Percentiles rank a stretch among this genome's conserved stretches.
Evolutionary conservation across 371 early-diverging fungal species (phyloP).

Genomic region (Nematocida sp.): DNA sequence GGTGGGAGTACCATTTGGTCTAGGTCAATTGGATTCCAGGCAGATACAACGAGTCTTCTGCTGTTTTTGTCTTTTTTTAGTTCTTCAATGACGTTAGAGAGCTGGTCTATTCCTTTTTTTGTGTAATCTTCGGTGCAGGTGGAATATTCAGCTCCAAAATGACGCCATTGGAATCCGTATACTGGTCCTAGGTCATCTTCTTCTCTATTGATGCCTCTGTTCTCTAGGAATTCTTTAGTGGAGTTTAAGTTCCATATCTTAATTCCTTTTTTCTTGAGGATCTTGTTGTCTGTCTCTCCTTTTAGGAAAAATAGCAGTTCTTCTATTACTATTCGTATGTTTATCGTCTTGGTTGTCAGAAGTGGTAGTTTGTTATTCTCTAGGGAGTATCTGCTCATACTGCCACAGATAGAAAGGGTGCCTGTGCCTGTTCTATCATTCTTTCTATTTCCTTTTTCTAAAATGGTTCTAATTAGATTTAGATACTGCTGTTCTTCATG

Average conservation of each 20-base stretch:
- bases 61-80: slow-evolving; percentile 73
- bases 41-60: slow-evolving; percentile 80
- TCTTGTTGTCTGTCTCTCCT: slow-evolving; percentile 77
- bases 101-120: slow-evolving; percentile 86
- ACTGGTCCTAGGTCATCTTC: slow-evolving; percentile 94
- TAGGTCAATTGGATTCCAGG: slow-evolving; percentile 93
- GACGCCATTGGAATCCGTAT: slow-evolving; percentile 99
- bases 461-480: slow-evolving; percentile 71
- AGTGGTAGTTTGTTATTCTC: slow-evolving; percentile 74
- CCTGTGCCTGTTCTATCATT: slow-evolving; percentile 91
- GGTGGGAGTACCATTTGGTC: slow-evolving; percentile 81
- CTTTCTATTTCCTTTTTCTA: slow-evolving; percentile 72
- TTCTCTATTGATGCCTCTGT: slow-evolving; percentile 71
- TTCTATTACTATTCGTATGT: slow-evolving; percentile 79
- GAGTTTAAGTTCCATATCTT: slow-evolving; percentile 97
- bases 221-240: slow-evolving; percentile 78
- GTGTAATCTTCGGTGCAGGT: slow-evolving; percentile 79
- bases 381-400: slow-evolving; percentile 79
- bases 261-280: slow-evolving; percentile 73
- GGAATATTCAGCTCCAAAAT: slow-evolving; percentile 88
- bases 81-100: slow-evolving; percentile 77
- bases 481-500: slow-evolving; percentile 82
- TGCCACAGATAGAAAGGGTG: slow-evolving; percentile 82
- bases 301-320: slow-evolving; percentile 92
- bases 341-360: slow-evolving; percentile 89